A percentile compares a stretch with the other conserved stretches of the same genome.
Evolutionary conservation across 148 eudicot genomes (phyloP).

Genomic region (Vaccinium macrocarpon): DNA sequence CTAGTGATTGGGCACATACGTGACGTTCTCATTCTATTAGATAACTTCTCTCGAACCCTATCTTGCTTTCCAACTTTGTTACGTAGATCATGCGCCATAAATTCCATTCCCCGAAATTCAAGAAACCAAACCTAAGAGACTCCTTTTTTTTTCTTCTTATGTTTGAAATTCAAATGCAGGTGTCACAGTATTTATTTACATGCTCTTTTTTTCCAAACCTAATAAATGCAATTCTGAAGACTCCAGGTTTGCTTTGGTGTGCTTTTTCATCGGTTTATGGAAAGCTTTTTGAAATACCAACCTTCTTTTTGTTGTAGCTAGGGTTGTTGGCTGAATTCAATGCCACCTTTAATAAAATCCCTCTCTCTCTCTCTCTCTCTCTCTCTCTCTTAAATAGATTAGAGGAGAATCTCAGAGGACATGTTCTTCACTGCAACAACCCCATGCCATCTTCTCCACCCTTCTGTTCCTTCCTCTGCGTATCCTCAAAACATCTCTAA

Average conservation of each 20-base stretch:
- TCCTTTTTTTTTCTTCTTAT: neutral
- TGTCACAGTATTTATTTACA: constrained; percentile 1
- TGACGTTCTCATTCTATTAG: too few relatives aligned
- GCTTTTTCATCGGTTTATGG: neutral
- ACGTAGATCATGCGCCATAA: neutral
- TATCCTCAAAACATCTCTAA: neutral
- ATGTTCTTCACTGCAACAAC: neutral
- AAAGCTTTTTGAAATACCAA: neutral
- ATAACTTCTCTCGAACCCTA: neutral
- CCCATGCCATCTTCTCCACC: neutral
- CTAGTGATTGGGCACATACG: too few relatives aligned
- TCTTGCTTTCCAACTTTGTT: neutral
- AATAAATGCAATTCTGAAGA: too few relatives aligned
- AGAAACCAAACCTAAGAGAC: neutral
- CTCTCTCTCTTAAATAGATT: neutral
- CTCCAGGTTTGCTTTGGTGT: too few relatives aligned
- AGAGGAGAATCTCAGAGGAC: constrained; percentile 5
- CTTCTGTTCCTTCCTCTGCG: neutral
- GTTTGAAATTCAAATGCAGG: constrained; percentile 1
- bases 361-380: neutral
- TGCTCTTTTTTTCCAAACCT: neutral
- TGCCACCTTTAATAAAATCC: neutral
- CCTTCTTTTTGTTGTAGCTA: neutral
- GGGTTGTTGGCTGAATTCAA: neutral
- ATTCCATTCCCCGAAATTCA: neutral